Evolutionary conservation across 1,284 basidiomycete species (phyloP).

Genomic region (Ceratorhiza oryzae-sativae): DNA sequence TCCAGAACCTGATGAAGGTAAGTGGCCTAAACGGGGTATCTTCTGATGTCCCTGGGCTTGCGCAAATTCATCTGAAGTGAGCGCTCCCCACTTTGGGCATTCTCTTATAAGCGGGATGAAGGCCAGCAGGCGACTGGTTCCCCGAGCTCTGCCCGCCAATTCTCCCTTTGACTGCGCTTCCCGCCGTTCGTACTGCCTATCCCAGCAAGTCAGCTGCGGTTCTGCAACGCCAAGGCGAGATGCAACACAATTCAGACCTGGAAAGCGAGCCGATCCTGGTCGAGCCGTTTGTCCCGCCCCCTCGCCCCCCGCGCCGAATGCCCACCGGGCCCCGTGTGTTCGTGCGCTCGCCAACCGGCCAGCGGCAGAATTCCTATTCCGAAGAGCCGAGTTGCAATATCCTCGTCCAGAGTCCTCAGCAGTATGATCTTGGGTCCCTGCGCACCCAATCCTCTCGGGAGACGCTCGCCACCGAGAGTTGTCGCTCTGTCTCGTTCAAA

Average conservation of each 20-base stretch:
- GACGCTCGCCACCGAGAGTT: background rate
- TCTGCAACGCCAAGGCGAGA: background rate
- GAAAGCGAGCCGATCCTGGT: constrained; percentile 9
- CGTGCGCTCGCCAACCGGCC: background rate
- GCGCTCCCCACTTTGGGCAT: background rate
- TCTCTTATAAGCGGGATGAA: background rate
- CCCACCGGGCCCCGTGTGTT: constrained; percentile 8
- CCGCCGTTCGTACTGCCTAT: background rate
- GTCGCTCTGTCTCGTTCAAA: background rate
- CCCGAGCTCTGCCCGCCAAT: constrained; percentile 26
- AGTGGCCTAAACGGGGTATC: background rate
- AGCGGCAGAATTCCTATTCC: background rate
- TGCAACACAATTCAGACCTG: background rate
- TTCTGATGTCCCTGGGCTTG: background rate
- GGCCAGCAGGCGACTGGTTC: background rate
- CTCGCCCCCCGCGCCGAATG: background rate
- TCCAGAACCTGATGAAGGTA: background rate
- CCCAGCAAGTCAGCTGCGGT: background rate
- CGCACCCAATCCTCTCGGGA: constrained; percentile 11
- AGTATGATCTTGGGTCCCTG: background rate
- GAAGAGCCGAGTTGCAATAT: background rate
- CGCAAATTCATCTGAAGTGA: background rate
- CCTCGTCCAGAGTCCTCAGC: background rate
- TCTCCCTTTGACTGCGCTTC: background rate
- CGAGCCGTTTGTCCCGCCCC: constrained; percentile 28